These are phyloP conservation scores for Pneumocystis carinii DNA, from an alignment of 1,139 yeast genomes.

Conservation along the genomic window DNA sequence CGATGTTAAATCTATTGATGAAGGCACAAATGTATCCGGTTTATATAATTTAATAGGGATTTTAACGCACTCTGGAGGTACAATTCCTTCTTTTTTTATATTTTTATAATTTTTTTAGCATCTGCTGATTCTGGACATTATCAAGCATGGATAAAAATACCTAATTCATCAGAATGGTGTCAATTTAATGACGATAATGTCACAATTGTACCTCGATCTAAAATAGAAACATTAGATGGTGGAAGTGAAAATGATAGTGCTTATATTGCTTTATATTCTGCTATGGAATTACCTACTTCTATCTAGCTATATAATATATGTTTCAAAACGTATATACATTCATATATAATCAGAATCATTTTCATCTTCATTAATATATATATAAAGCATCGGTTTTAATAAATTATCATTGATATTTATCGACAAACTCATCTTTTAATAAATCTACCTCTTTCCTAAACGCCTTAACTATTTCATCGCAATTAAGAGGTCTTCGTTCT, in stretches of 20 bases:
- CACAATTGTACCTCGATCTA: slow-evolving; percentile 57
- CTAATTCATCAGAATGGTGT: slow-evolving; percentile 50
- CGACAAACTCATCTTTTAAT: neutral
- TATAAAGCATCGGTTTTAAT: neutral
- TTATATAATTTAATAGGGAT: slow-evolving; percentile 72
- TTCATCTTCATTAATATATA: neutral
- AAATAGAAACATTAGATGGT: slow-evolving; percentile 69
- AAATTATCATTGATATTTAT: neutral
- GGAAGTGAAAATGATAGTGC: slow-evolving; percentile 98
- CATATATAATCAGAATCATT: neutral
- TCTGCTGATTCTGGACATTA: slow-evolving; percentile 97
- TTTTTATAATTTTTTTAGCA: neutral
- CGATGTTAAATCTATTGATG: neutral
- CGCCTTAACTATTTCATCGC: slow-evolving; percentile 71
- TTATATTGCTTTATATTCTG: slow-evolving; percentile 69
- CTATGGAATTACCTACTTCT: slow-evolving; percentile 36
- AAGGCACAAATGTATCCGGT: slow-evolving; percentile 25
- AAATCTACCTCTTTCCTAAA: slow-evolving; percentile 33
- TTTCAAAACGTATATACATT: neutral
- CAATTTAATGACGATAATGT: slow-evolving; percentile 90
- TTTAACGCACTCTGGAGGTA: slow-evolving; percentile 82
- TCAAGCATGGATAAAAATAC: slow-evolving; percentile 63
- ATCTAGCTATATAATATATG: neutral
- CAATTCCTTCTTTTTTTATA: neutral
- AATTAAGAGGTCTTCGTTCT: slow-evolving; percentile 51